Evolutionary conservation across 495 filamentous ascomycete species (phyloP).

Genomic region (Lindgomyces ingoldianus): DNA sequence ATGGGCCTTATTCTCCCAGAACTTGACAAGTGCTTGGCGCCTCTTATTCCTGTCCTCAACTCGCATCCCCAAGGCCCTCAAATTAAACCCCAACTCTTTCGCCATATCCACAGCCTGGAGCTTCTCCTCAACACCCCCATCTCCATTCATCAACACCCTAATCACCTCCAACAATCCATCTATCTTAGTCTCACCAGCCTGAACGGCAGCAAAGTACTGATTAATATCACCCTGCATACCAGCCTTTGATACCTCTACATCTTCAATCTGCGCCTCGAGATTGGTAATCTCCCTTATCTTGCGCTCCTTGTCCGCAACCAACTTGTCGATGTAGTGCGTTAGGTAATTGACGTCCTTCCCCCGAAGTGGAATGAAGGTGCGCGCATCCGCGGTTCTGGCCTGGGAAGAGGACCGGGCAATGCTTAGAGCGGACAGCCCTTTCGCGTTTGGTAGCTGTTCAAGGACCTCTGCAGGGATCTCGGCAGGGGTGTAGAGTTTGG

Average conservation of each 20-base stretch:
- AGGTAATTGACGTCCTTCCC: conserved; percentile 14
- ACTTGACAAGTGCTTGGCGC: neutral
- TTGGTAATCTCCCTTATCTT: neutral
- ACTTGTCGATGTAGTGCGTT: conserved; percentile 8
- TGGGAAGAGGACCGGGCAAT: neutral
- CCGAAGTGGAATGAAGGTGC: neutral
- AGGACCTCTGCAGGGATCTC: neutral
- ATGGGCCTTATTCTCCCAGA: neutral
- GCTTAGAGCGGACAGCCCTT: neutral
- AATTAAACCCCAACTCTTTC: neutral
- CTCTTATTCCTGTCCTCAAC: neutral
- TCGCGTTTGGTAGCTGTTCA: neutral
- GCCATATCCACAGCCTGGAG: neutral
- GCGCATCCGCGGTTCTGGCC: neutral
- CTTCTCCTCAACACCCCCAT: neutral
- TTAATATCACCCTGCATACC: neutral
- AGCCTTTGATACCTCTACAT: conserved; percentile 3
- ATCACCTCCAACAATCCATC: neutral
- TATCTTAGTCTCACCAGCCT: neutral
- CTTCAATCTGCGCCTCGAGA: neutral
- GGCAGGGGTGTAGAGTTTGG: conserved; percentile 1
- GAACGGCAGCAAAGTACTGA: neutral
- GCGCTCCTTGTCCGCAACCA: neutral
- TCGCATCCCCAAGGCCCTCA: neutral
- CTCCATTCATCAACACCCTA: neutral